Conservation (phyloP, 352 stramenopile species). For the Thraustotheca clavata region DNA sequence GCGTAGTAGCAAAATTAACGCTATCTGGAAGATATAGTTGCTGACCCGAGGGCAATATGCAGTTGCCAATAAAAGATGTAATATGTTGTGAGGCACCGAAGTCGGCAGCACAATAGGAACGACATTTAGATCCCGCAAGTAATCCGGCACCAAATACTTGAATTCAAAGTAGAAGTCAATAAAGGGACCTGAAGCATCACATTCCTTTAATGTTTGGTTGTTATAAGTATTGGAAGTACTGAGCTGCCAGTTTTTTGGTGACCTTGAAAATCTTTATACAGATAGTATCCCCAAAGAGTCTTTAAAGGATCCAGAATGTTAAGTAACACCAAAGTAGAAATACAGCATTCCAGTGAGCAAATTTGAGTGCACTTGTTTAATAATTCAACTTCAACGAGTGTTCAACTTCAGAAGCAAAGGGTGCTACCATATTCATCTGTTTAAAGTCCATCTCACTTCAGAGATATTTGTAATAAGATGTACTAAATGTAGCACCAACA, state of each 20-base stretch:
- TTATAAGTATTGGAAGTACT: not conserved
- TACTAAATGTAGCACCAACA: too few species aligned
- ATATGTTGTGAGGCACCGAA: slow-evolving; percentile 3
- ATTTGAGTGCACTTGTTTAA: too few species aligned
- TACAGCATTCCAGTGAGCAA: too few species aligned
- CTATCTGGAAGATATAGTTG: not conserved
- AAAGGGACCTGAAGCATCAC: not conserved
- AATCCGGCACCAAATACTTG: slow-evolving; percentile 1
- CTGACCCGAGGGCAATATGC: not conserved
- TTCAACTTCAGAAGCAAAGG: too few species aligned
- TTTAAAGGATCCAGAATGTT: slow-evolving; percentile 10
- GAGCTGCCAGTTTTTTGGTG: not conserved
- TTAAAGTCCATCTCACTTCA: too few species aligned
- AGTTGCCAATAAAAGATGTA: slow-evolving; percentile 13
- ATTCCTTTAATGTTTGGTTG: not conserved
- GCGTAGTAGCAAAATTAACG: not conserved
- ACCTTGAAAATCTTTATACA: not conserved
- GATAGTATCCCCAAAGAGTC: slow-evolving; percentile 4
- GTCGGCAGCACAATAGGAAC: slow-evolving; percentile 5
- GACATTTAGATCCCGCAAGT: slow-evolving; percentile 2
- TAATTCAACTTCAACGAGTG: too few species aligned
- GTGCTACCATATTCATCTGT: too few species aligned
- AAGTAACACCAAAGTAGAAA: not conserved
- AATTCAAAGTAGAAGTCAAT: slow-evolving; percentile 11
- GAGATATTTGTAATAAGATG: too few species aligned